These are phyloP conservation scores for Termitomyces sp. DNA, from an alignment of 768 basidiomycete genomes.

Conservation along the genomic window DNA sequence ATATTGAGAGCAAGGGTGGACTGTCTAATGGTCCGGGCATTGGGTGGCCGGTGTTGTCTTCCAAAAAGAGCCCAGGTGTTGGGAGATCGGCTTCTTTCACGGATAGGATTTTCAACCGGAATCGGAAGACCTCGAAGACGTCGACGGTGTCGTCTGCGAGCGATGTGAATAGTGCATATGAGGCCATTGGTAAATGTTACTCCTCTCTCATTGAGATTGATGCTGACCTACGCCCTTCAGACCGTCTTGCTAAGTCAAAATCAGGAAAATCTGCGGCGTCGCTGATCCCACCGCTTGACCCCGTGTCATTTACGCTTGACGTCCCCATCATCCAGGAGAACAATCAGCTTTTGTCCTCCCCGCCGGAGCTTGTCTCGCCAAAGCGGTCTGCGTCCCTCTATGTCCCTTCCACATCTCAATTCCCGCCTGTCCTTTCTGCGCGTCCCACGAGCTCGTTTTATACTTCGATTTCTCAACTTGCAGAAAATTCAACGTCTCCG, in stretches of 20 bases:
- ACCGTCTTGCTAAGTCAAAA: conserved; percentile 14
- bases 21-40: conserved; percentile 25
- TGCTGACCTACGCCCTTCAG: neutral
- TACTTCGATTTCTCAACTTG: conserved; percentile 2
- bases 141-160: conserved; percentile 28
- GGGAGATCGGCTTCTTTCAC: conserved; percentile 55
- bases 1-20: neutral
- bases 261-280: conserved; percentile 14
- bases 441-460: conserved; percentile 14
- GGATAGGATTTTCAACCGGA: conserved; percentile 52
- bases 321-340: conserved; percentile 9
- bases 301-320: conserved; percentile 16
- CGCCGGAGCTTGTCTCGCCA: conserved; percentile 12
- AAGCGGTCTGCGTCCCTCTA: conserved; percentile 18
- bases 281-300: conserved; percentile 18
- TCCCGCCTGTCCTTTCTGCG: conserved; percentile 13
- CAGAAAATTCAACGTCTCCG: neutral
- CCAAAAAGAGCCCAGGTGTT: conserved; percentile 44
- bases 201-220: neutral
- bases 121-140: conserved; percentile 51
- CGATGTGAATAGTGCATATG: conserved; percentile 29
- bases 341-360: conserved; percentile 12
- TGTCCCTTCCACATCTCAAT: conserved; percentile 11
- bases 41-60: conserved; percentile 43
- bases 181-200: conserved; percentile 35